Conservation (phyloP, 495 filamentous ascomycete genomes). For the Penicillium atrosanguineum region DNA sequence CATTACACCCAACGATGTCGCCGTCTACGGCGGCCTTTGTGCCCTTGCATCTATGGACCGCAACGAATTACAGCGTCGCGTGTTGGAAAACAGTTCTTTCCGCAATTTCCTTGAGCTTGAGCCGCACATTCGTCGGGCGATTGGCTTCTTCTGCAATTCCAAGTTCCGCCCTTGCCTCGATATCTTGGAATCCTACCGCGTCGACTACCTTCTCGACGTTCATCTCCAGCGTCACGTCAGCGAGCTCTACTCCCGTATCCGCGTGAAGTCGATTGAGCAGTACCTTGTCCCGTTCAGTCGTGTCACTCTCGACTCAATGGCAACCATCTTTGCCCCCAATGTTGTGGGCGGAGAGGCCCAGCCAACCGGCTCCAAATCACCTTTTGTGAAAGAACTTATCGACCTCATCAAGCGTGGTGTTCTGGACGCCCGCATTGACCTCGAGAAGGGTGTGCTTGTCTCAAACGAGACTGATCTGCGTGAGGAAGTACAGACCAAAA, state of each 20-base stretch:
- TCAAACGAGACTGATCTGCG: slow-evolving; percentile 64
- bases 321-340: slow-evolving; percentile 57
- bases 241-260: slow-evolving; percentile 67
- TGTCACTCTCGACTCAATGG: slow-evolving; percentile 68
- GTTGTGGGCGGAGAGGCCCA: slow-evolving; percentile 32
- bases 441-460: slow-evolving; percentile 74
- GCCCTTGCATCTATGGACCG: slow-evolving; percentile 89
- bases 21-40: slow-evolving; percentile 86
- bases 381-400: slow-evolving; percentile 73
- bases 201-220: slow-evolving; percentile 87
- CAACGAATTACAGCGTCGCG: slow-evolving; percentile 64
- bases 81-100: slow-evolving; percentile 79
- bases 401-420: slow-evolving; percentile 68
- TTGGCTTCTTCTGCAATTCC: slow-evolving; percentile 80
- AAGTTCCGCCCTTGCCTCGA: slow-evolving; percentile 81
- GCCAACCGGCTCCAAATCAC: slow-evolving; percentile 45
- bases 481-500: slow-evolving; percentile 61
- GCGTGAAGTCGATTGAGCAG: slow-evolving; percentile 88
- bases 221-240: slow-evolving; percentile 75
- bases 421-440: slow-evolving; percentile 80
- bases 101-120: slow-evolving; percentile 88
- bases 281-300: slow-evolving; percentile 81
- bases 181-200: slow-evolving; percentile 74
- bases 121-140: slow-evolving; percentile 88
- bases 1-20: slow-evolving; percentile 81